A percentile compares a stretch with the other conserved stretches of the same genome.
These are phyloP conservation scores for Penicillium sp. DNA, from an alignment of 2,329 filamentous ascomycete genomes.

Conservation along the genomic window DNA sequence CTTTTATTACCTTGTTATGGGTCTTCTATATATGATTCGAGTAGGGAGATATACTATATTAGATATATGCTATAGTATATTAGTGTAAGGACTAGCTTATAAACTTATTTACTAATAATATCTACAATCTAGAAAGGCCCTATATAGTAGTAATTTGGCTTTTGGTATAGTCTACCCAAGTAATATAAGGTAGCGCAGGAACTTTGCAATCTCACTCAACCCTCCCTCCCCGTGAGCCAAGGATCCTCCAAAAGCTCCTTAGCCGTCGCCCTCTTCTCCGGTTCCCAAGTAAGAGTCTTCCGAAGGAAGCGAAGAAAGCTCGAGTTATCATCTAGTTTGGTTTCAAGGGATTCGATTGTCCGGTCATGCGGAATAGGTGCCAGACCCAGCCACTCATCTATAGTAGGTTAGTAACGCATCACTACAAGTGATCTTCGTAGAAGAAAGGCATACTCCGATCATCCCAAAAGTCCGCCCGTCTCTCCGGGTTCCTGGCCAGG, in stretches of 20 bases:
- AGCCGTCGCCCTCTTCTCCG: conserved; percentile 36
- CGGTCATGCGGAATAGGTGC: conserved; percentile 27
- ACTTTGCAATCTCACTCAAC: no score
- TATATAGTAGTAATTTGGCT: no score
- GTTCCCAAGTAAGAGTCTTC: conserved; percentile 38
- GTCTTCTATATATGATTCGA: no score
- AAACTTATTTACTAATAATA: no score
- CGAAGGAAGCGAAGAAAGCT: conserved; percentile 36
- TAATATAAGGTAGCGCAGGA: no score
- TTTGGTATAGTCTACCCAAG: no score
- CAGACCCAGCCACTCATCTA: conserved; percentile 30
- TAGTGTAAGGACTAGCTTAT: no score
- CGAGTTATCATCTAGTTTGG: conserved; percentile 18
- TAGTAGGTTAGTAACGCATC: background rate
- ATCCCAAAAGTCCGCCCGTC: conserved; percentile 38
- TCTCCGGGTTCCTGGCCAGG: conserved; percentile 27
- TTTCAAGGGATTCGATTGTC: conserved; percentile 22
- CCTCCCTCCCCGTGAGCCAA: conserved; percentile 33
- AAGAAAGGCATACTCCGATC: conserved; percentile 28
- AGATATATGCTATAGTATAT: no score
- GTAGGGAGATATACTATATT: no score
- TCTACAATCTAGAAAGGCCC: no score
- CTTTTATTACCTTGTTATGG: no score
- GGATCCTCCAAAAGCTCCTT: conserved; percentile 37
- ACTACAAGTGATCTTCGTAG: background rate